These are phyloP conservation scores for Albugo candida DNA, from an alignment of 352 stramenopile species.

Conservation along the genomic window DNA sequence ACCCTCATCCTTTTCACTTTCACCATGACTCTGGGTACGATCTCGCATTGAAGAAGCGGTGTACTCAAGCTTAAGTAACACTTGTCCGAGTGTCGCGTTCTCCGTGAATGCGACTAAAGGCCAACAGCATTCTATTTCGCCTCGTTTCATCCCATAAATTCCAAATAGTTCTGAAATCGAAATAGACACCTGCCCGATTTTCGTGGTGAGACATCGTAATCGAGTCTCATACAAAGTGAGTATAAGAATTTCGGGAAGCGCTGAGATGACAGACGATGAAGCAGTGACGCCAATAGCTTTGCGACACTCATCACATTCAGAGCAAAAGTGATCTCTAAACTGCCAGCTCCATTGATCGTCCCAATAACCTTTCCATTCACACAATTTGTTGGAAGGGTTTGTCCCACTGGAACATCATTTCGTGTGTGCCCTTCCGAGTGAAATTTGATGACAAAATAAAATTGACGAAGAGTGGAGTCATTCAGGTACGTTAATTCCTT, in stretches of 20 bases:
- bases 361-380: conserved; percentile 55
- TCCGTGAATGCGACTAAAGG: conserved; percentile 47
- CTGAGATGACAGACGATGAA: conserved; percentile 28
- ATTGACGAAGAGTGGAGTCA: conserved; percentile 51
- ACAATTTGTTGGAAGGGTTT: conserved; percentile 43
- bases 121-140: conserved; percentile 33
- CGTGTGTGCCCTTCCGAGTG: conserved; percentile 69
- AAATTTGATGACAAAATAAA: conserved; percentile 74
- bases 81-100: conserved; percentile 34
- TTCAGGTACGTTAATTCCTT: conserved; percentile 60
- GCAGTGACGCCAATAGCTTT: conserved; percentile 27
- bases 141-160: conserved; percentile 45
- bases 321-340: conserved; percentile 59
- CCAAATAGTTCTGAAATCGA: conserved; percentile 59
- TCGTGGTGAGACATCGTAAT: conserved; percentile 63
- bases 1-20: not conserved
- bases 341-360: conserved; percentile 56
- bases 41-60: conserved; percentile 27
- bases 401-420: conserved; percentile 42
- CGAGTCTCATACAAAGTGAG: conserved; percentile 72
- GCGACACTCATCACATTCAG: conserved; percentile 41
- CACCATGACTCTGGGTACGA: conserved; percentile 10
- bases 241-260: conserved; percentile 59
- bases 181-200: conserved; percentile 56
- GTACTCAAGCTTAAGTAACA: conserved; percentile 51